Evolutionary conservation across 2,329 filamentous ascomycete species (phyloP), one percentile per base, ranked within the genome.

Genomic region (Metarhizium brunneum): DNA sequence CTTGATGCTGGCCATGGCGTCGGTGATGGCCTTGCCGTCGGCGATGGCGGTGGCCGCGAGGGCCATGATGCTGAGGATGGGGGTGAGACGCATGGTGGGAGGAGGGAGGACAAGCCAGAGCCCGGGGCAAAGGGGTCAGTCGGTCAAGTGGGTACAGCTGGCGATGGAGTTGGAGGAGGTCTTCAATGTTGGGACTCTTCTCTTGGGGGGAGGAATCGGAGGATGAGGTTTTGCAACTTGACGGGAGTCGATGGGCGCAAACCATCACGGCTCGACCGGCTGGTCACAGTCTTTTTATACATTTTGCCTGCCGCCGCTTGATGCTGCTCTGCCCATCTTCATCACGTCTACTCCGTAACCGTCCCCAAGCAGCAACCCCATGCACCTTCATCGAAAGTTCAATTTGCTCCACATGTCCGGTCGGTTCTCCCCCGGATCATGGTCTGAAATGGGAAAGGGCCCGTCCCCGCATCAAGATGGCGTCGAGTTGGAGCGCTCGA

Each of bases 1-100:
- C 55, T 65, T 58, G 60, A 77, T 71, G 42, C 60, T 62, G 47
- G 63, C 58, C 53, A 76, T 66, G 58, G 73, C 68, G 40, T 55
- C 25, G 35, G 50, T 25, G 53, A 54, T 54, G 53, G 51, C 36
- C 25, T 51, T 57, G 54, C 29, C 54, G 56, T 60, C 50, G 53
- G 50, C 48, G 53, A 47, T 14, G 38, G 45, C 30, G 13, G 51
- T 7, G 25, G 35, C 40, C 42, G 49, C 49, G 49, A 48, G 42
- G 18, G 52, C 49, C 55, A 56, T 54, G 55, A 25, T 54, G 55
- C 47, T 48, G n/a, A 50, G 18, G 48, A 51, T 45, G 38, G 20
- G 47, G 7, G 40, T 18, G 51, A 56, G 18, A 4, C 40, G 55
- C 55, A 56, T 56, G 20, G 47, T 45, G 51, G 25, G 20, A 14